A percentile compares a stretch with the other conserved stretches of the same genome.
Evolutionary conservation across 2,329 filamentous ascomycete genomes (phyloP).

Genomic region (Fusarium nematophilum): DNA sequence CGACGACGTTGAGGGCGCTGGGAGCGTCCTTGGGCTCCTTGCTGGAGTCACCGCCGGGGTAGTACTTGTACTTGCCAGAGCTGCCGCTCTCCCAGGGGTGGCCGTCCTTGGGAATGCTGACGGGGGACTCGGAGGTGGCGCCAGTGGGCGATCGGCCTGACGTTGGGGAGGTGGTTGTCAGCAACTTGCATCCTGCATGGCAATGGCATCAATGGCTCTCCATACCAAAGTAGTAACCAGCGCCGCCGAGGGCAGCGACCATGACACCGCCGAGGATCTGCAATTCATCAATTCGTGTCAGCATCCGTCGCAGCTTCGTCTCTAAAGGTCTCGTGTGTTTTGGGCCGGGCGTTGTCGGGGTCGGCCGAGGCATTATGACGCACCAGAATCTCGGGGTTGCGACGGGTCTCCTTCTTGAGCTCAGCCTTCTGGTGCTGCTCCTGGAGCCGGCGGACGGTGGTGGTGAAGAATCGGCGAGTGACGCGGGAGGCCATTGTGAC

Average conservation of each 20-base stretch:
- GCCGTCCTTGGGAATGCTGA: constrained; percentile 78
- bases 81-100: constrained; percentile 90
- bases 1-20: constrained; percentile 93
- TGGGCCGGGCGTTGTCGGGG: constrained; percentile 15
- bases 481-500: constrained; percentile 67
- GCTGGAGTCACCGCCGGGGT: constrained; percentile 85
- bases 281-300: constrained; percentile 31
- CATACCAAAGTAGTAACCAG: constrained; percentile 89
- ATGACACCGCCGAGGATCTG: constrained; percentile 94
- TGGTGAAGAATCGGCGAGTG: constrained; percentile 67
- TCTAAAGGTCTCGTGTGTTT: constrained; percentile 7
- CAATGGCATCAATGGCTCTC: constrained; percentile 8
- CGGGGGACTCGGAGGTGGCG: constrained; percentile 81
- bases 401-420: constrained; percentile 69
- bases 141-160: constrained; percentile 85
- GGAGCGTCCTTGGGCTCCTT: constrained; percentile 87
- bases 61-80: constrained; percentile 78
- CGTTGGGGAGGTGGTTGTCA: constrained; percentile 20
- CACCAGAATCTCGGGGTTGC: constrained; percentile 60
- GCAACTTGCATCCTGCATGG: constrained; percentile 34
- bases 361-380: constrained; percentile 51
- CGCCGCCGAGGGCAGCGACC: constrained; percentile 86
- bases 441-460: constrained; percentile 63
- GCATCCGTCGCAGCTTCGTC: constrained; percentile 7
- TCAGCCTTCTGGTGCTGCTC: constrained; percentile 56